Evolutionary conservation across 805 yeast species (phyloP), one percentile per base, ranked within the genome.

Genomic region (Lipomyces spencermartinsiae): DNA sequence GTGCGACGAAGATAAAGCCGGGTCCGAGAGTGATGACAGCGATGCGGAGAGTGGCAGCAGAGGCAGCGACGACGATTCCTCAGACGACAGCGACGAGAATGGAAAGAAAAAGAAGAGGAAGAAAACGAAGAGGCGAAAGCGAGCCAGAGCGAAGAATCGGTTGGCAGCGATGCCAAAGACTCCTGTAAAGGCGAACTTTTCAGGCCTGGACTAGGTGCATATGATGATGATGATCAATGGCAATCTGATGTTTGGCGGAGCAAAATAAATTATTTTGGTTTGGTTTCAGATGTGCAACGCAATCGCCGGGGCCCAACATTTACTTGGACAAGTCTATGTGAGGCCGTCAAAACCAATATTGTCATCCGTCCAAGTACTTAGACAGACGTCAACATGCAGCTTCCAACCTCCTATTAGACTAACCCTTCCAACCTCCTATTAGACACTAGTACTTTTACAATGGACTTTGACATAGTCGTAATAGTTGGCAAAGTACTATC

Each of bases 31-130:
- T 6, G 79, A 76, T 2, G 80, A 74, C 37, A 82, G 76, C 0
- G 79, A 75, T 9, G 78, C 74, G 8, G 78, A 72, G 9, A 82
- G 77, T 3, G 80, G 77, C 1, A 82, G 74, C 7, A 79, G 75
- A 1, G 81, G 76, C 31, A 58, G 74, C 62, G 68, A 74, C 60
- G 66, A 66, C n/a, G 64, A 62, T 19, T 63, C 63, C 9, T 53
- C 66, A 82, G 97, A 71, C 83, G 85, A 29, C 94, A 88, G 71
- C 78, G 90, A 59, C 79, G 78, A 35, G 64, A 58, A 43, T 68
- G 76, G 69, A 71, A 76, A 69, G 69, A 74, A 72, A 37, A 76
- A 75, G 73, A 81, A 76, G 71, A 73, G 53, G 39, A 65, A 62
- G 58, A 62, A 61, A 16, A 14, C 14, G 31, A 61, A 35, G 59